A percentile compares a stretch with the other conserved stretches of the same genome.
Conservation (phyloP, 2,329 filamentous ascomycete genomes). For the Mollisia scopiformis region DNA sequence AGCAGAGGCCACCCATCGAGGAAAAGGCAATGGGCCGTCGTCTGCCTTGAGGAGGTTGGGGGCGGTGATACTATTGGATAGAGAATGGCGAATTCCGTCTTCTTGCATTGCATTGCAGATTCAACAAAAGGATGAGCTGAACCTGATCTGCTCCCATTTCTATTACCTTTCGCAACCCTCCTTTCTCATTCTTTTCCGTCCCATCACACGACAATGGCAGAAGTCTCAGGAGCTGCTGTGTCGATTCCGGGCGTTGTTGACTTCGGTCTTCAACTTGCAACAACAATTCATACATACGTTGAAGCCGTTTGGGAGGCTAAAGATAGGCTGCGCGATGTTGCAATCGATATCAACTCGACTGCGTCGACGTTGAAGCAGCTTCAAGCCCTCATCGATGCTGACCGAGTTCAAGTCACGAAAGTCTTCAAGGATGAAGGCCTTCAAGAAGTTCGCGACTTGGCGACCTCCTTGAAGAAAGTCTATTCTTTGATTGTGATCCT, state of each 20-base stretch:
- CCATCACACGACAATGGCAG: not conserved
- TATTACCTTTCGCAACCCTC: not conserved
- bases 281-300: not conserved
- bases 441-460: not conserved
- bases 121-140: not conserved
- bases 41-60: not conserved
- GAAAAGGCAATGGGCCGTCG: not conserved
- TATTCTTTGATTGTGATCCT: slow-evolving; percentile 1
- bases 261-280: slow-evolving; percentile 2
- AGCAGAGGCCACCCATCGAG: not conserved
- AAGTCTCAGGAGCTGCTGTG: not conserved
- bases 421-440: not conserved
- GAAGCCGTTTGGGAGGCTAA: not conserved
- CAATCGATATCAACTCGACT: slow-evolving; percentile 3
- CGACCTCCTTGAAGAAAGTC: not conserved
- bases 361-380: slow-evolving; percentile 27
- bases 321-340: not conserved
- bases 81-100: not conserved
- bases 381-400: not conserved
- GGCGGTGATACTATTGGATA: not conserved
- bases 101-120: not conserved
- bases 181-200: not conserved
- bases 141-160: not conserved
- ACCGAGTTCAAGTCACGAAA: not conserved
- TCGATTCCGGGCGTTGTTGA: not conserved